Conservation (phyloP, 768 basidiomycete species). For the Daedaleopsis sinensis region DNA sequence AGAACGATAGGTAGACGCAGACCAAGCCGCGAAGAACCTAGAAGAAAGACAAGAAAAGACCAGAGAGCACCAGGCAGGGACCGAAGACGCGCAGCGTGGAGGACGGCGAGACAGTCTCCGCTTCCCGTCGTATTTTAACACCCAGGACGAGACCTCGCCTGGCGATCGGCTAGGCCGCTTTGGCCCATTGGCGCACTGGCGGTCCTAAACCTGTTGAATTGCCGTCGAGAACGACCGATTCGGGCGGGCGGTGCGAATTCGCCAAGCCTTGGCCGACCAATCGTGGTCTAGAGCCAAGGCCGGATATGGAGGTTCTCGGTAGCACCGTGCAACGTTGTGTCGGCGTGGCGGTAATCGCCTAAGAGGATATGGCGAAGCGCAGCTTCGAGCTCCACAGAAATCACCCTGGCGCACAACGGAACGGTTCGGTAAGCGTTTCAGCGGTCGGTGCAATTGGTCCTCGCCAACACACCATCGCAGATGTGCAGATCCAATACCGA, state of each 20-base stretch:
- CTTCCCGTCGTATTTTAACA: conserved; percentile 2
- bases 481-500: too few species aligned
- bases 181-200: conserved; percentile 1
- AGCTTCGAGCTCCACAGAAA: not conserved
- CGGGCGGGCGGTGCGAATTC: conserved; percentile 8
- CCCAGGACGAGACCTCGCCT: conserved; percentile 7
- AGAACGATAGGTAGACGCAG: not conserved
- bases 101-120: conserved; percentile 7
- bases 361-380: not conserved
- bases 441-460: too few species aligned
- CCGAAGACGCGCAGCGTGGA: conserved; percentile 22
- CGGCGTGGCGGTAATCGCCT: not conserved
- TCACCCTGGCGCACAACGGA: too few species aligned
- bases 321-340: not conserved
- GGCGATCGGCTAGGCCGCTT: conserved; percentile 8
- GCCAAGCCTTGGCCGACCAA: conserved; percentile 16
- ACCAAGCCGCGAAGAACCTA: conserved; percentile 11
- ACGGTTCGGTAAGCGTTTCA: too few species aligned
- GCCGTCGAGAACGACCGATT: not conserved
- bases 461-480: too few species aligned
- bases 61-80: conserved; percentile 13
- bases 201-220: not conserved
- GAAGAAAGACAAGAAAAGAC: not conserved
- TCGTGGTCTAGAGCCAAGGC: conserved; percentile 16
- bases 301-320: not conserved